Base-by-base conservation (phyloP, 2,329 filamentous ascomycete genomes). In the Fusarium sp. region DNA sequence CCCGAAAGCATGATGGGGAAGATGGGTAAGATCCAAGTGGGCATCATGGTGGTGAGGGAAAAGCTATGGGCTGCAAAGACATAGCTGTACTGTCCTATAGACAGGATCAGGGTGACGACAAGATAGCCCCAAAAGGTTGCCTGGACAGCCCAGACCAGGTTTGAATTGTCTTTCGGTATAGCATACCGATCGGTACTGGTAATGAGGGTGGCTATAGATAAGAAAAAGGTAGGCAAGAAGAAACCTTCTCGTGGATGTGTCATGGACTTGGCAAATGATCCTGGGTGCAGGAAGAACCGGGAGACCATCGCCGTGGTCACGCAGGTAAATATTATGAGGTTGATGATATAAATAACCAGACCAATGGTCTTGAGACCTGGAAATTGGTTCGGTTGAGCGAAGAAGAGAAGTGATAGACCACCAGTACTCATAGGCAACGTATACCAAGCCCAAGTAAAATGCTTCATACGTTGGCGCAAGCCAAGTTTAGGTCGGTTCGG, bases 401-500 rank as follows among this genome's bases (percentile, higher is more conserved):
- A 85, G 51, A 95, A 84, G n/a, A 94, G 86, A 14, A 91, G 83
- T 0, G 92, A 89, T 8, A 95, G 82, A 1, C 92, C 92, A 35
- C 92, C 93, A 0, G 92, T 94, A 45, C 90, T 92, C 92, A 94
- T 94, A 3, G 91, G 91, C 50, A 90, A 84, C 4, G 92, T 92
- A 81, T 91, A 95, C 92, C 92, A 94, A n/a, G 90, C 90, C 91
- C 90, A 91, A 6, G 89, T 91, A 77, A 91, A 90, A 81, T 91
- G 89, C 48, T 85, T 81, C 20, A 90, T 81, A 4, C 88, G 82
- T 63, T 85, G 77, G 41, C 82, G 82, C 28, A 88, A 63, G 15
- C 79, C 68, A 4, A 87, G 74, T 59, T 81, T 84, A 68, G 78
- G 75, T 67, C 74, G 69, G 24, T 70, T 67, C 15, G 70, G 70